Conservation (phyloP, 441 rosid genomes). For the Dalechampia spathulata region DNA sequence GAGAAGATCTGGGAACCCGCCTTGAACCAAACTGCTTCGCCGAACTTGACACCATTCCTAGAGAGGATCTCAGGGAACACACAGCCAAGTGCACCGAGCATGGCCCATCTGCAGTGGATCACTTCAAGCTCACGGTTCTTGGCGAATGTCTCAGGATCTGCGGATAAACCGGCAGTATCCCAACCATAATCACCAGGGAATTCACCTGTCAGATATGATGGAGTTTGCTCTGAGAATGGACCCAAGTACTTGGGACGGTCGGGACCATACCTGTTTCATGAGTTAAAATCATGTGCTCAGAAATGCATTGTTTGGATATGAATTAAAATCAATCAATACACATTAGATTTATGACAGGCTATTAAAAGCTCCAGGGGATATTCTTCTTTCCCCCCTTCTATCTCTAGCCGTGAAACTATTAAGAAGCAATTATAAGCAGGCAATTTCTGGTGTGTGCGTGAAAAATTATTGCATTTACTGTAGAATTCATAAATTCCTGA, state of each 20-base stretch:
- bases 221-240: constrained; percentile 91
- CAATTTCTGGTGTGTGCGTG: too few relatives aligned
- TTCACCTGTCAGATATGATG: constrained; percentile 81
- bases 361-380: not conserved
- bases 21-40: constrained; percentile 91
- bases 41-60: constrained; percentile 78
- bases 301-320: not conserved
- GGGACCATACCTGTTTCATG: constrained; percentile 65
- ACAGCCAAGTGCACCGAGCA: constrained; percentile 87
- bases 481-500: too few relatives aligned
- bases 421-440: too few relatives aligned
- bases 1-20: constrained; percentile 88
- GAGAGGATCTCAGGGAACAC: constrained; percentile 78
- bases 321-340: not conserved
- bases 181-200: constrained; percentile 92
- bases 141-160: constrained; percentile 87
- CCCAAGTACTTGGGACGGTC: constrained; percentile 93
- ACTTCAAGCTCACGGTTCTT: constrained; percentile 94
- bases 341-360: not conserved
- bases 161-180: constrained; percentile 90
- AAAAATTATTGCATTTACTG: too few relatives aligned
- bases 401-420: too few relatives aligned
- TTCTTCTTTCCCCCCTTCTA: too few relatives aligned
- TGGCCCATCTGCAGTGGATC: constrained; percentile 91
- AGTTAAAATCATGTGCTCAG: constrained; percentile 3